Evolutionary conservation across 2,329 filamentous ascomycete genomes (phyloP), one percentile per base, ranked within the genome.

Genomic region (Colletotrichum kahawae): DNA sequence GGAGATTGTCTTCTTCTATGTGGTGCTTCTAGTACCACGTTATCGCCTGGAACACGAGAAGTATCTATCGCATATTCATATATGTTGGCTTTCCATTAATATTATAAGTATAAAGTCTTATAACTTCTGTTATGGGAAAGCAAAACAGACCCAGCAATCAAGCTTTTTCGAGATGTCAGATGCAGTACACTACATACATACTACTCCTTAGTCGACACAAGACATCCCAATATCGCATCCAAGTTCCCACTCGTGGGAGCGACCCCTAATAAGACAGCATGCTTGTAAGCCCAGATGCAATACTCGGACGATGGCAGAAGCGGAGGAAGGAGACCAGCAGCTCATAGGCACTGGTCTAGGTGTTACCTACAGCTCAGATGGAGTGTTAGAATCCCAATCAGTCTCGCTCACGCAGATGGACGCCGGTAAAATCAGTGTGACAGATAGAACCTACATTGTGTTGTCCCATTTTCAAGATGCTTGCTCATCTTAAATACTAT

Each of bases 31-130:
- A 48, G 9, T 18, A 4, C 18, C 43, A 18, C 10, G 2, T 4
- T 48, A 10, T n/a, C n/a, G n/a, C 43, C 43, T 48, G 10, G 4
- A n/a, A 48, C 9, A 21, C 1, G 7, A 48, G 5, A 0, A 48
- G 3, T 21, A 48, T 48, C 5, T 12, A 48, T n/a, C 18, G 3
- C 18, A 2, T 16, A 18, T 4, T 48, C n/a, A 2, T 7, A 13
- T 5, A n/a, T 7, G 0, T 0, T 9, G 4, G 12, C 12, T n/a
- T 48, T 4, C 12, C 0, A 18, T 43, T 43, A 0, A 6, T 43
- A 0, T 33, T 12, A 1, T 43, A 4, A 3, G 38, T 18, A 43
- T 6, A 43, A 43, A 43, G 38, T 43, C 16, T 43, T 8, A 9
- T 9, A 18, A 18, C 36, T 18, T 43, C 16, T 18, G 16, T 18